phyloP scores from a whole-genome alignment of 352 stramenopile species.

The Phytophthora ramorum region DNA sequence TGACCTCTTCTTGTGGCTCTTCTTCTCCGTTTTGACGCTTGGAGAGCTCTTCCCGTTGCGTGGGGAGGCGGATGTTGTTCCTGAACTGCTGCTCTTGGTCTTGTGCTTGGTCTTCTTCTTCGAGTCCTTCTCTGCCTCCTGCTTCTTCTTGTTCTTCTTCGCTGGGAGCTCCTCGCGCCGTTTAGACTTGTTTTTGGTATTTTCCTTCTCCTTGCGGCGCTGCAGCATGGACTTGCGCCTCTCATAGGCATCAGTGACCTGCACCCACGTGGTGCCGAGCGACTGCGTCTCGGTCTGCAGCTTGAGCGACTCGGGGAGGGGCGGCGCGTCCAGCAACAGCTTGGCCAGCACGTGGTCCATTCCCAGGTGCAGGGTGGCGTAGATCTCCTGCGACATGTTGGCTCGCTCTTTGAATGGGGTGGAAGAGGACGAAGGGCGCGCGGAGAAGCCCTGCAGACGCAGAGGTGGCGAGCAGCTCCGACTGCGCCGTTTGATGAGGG shows the following conservation, averaged over 20 bases:
- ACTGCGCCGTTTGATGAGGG: background rate
- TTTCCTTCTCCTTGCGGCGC: slow-evolving; percentile 37
- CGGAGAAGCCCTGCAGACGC: background rate
- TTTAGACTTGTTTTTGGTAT: slow-evolving; percentile 27
- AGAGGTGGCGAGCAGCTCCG: background rate
- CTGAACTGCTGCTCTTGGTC: slow-evolving; percentile 21
- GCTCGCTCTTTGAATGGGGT: too few species aligned
- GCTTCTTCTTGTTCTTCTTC: slow-evolving; percentile 19
- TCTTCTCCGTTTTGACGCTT: slow-evolving; percentile 23
- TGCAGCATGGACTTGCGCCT: slow-evolving; percentile 36
- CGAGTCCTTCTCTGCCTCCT: slow-evolving; percentile 20
- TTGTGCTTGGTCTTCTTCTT: slow-evolving; percentile 21
- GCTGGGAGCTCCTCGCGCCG: background rate
- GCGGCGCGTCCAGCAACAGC: slow-evolving; percentile 26
- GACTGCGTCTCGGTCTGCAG: slow-evolving; percentile 44
- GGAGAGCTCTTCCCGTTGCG: slow-evolving; percentile 16
- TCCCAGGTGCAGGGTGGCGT: slow-evolving; percentile 47
- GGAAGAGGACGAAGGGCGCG: too few species aligned
- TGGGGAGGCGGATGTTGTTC: slow-evolving; percentile 12
- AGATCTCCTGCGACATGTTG: slow-evolving; percentile 31
- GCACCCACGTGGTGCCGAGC: slow-evolving; percentile 34
- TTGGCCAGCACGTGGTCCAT: slow-evolving; percentile 63
- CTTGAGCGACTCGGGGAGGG: slow-evolving; percentile 31
- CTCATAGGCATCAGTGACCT: slow-evolving; percentile 31
- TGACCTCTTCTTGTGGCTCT: slow-evolving; percentile 13